phyloP scores from a whole-genome alignment of 208 protist species.

The Trichomonas vaginalis region DNA sequence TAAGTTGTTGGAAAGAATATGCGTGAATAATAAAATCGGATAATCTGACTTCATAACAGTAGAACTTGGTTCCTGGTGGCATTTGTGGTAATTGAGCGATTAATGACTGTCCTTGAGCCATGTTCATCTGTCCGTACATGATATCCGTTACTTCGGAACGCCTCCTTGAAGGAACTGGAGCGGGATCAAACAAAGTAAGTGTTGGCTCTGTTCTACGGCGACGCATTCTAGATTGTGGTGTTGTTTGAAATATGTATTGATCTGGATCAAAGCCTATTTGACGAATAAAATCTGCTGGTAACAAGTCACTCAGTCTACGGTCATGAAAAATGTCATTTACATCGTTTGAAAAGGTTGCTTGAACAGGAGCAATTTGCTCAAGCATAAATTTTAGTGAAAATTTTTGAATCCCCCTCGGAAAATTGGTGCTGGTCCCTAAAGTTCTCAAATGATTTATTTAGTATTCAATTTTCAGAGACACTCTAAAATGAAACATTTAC shows the following conservation, averaged over 20 bases:
- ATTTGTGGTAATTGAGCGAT: background rate
- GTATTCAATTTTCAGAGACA: too few relatives aligned
- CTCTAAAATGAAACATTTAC: too few relatives aligned
- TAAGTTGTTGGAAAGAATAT: background rate
- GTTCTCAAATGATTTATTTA: too few relatives aligned
- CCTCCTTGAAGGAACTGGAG: background rate
- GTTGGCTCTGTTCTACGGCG: background rate
- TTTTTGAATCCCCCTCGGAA: too few relatives aligned
- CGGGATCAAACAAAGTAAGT: background rate
- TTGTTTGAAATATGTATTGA: background rate
- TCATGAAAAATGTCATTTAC: too few relatives aligned
- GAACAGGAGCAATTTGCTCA: too few relatives aligned
- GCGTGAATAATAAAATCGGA: background rate
- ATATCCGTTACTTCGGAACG: background rate
- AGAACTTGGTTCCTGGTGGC: too few relatives aligned
- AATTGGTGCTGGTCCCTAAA: too few relatives aligned
- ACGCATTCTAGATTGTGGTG: background rate
- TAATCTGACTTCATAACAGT: background rate
- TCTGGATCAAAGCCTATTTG: background rate
- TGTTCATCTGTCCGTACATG: background rate
- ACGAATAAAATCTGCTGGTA: background rate
- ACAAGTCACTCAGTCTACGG: background rate
- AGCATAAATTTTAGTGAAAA: too few relatives aligned
- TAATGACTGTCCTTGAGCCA: background rate
- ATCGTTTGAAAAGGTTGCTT: too few relatives aligned